Evolutionary conservation across 169 alveolate genomes (phyloP).

Genomic region (Cryptosporidium baileyi): DNA sequence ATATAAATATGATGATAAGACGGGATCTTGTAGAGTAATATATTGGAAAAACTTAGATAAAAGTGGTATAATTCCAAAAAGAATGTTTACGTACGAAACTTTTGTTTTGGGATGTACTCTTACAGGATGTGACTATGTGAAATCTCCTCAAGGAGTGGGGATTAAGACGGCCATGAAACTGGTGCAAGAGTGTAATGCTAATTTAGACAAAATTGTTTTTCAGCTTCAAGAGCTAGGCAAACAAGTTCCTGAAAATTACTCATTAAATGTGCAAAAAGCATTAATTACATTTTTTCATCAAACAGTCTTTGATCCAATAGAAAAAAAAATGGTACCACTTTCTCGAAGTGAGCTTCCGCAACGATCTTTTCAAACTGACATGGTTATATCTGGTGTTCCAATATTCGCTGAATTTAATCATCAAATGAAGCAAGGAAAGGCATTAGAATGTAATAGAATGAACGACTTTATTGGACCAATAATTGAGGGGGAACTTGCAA

Average conservation of each 20-base stretch:
- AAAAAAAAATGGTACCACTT: slow-evolving; percentile 50
- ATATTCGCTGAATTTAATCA: slow-evolving; percentile 23
- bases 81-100: slow-evolving; percentile 71
- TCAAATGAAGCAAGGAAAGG: background rate
- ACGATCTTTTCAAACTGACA: background rate
- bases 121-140: slow-evolving; percentile 86
- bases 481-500: slow-evolving; percentile 13
- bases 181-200: slow-evolving; percentile 68
- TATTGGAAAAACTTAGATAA: slow-evolving; percentile 60
- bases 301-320: slow-evolving; percentile 48
- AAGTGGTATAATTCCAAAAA: slow-evolving; percentile 66
- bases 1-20: slow-evolving; percentile 75
- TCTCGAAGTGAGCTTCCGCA: slow-evolving; percentile 11
- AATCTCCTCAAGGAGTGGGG: slow-evolving; percentile 81
- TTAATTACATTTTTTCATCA: slow-evolving; percentile 52
- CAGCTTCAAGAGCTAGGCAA: slow-evolving; percentile 49
- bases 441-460: background rate
- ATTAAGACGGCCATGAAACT: slow-evolving; percentile 80
- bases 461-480: slow-evolving; percentile 45
- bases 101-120: slow-evolving; percentile 76
- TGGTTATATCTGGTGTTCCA: background rate
- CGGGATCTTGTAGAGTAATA: slow-evolving; percentile 73
- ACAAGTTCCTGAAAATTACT: slow-evolving; percentile 18
- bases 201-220: slow-evolving; percentile 10
- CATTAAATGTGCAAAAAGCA: slow-evolving; percentile 38